Conservation (phyloP, 2,329 filamentous ascomycete species). For the Fusarium xylarioides region DNA sequence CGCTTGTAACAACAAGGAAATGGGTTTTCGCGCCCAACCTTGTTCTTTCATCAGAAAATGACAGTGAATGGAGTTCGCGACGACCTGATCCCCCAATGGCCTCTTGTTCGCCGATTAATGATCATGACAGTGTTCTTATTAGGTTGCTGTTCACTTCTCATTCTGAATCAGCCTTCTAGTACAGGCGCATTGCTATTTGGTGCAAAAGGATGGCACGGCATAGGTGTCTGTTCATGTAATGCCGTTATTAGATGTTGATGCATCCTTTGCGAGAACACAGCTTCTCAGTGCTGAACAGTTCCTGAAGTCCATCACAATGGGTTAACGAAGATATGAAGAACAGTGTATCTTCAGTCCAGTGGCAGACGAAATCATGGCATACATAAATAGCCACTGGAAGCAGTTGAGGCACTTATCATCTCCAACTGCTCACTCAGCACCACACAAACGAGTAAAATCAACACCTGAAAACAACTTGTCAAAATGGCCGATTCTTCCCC, state of each 20-base stretch:
- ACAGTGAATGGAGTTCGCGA: background rate
- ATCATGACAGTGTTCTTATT: background rate
- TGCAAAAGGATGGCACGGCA: background rate
- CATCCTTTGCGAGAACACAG: background rate
- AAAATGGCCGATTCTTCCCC: background rate
- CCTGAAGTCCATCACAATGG: background rate
- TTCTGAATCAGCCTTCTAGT: background rate
- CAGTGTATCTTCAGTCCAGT: background rate
- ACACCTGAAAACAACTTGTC: background rate
- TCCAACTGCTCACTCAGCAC: background rate
- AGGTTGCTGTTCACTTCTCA: background rate
- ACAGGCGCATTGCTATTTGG: background rate
- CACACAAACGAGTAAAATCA: background rate
- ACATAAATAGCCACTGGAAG: background rate
- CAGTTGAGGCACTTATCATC: background rate
- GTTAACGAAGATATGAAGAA: background rate
- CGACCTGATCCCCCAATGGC: background rate
- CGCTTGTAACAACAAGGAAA: background rate
- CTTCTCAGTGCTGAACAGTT: background rate
- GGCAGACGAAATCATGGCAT: background rate
- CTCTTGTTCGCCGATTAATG: background rate
- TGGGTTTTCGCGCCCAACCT: background rate
- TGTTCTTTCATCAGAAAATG: background rate
- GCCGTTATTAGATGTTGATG: background rate
- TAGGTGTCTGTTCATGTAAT: background rate